Conservation (phyloP, 257 asterid genomes). For the Datura wrightii region DNA sequence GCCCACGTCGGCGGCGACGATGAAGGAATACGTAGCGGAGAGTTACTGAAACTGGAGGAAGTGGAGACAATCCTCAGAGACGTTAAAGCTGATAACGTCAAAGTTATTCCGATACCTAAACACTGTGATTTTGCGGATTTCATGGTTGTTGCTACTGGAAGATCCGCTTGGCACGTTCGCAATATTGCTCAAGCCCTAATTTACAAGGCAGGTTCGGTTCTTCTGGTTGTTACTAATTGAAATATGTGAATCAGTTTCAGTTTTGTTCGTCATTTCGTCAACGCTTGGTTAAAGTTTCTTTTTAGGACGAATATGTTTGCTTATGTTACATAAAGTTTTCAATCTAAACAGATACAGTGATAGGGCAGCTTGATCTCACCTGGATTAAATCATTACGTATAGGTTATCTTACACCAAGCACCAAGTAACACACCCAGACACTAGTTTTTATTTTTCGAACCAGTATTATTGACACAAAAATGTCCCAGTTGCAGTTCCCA, state of each 20-base stretch:
- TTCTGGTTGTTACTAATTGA: not conserved
- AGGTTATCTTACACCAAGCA: not conserved
- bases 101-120: constrained; percentile 65
- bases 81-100: constrained; percentile 85
- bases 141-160: constrained; percentile 90
- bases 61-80: constrained; percentile 78
- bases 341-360: not conserved
- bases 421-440: not conserved
- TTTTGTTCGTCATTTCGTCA: not conserved
- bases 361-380: not conserved
- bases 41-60: constrained; percentile 74
- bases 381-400: not conserved
- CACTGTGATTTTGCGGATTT: constrained; percentile 75
- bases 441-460: not conserved
- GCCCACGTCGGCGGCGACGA: constrained; percentile 22
- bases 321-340: not conserved
- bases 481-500: not conserved
- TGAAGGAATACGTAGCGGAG: constrained; percentile 30
- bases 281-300: not conserved
- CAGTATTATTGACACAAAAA: not conserved
- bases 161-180: constrained; percentile 96
- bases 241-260: not conserved
- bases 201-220: constrained; percentile 63
- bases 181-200: constrained; percentile 92
- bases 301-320: not conserved